Base-by-base conservation (phyloP, 2,329 filamentous ascomycete genomes). In the Akanthomyces lecanii region DNA sequence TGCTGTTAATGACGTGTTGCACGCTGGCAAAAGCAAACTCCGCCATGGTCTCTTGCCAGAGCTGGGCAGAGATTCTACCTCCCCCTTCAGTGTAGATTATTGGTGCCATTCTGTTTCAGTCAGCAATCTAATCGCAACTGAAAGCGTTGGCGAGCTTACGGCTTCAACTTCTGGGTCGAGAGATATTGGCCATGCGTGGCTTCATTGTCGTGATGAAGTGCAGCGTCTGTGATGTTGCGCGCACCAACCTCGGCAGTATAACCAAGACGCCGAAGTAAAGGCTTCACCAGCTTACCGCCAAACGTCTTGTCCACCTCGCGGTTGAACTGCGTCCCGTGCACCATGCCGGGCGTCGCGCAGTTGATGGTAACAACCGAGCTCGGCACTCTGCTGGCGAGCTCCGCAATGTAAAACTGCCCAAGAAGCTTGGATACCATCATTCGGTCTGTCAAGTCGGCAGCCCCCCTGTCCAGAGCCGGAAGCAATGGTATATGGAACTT, bases 401-500 rank as follows among this genome's bases (percentile, higher is more conserved):
- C 70, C 4, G 67, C 65, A 11, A 77, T 30, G 60, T 74, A 76
- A 48, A 76, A 68, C 36, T 74, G 70, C 18, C 68, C 71, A 1
- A 77, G 64, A 0, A 73, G 65, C 65, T 76, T 76, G 6, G 67
- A 70, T 10, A 66, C 55, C 60, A 65, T 63, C 63, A 66, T 65
- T 16, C 67, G 53, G 47, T 70, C 65, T 18, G 44, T 59, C 4
- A 48, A 36, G 14, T 54, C 25, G 11, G 11, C 8, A 1, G 30
- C 40, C 12, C 68, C 63, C 12, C 59, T 64, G 12, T 71, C 69
- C 5, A 72, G 51, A 1, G 67, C 63, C 0, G 65, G 38, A 1
- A 70, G 62, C 2, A 70, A 61, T 3, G 67, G 67, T 1, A 61
- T 51, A n/a, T 36, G 33, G 48, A 62, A 18, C 21, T 52, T 59